Base-by-base conservation (phyloP, 306 rosid species). In the Quercus gilva region DNA sequence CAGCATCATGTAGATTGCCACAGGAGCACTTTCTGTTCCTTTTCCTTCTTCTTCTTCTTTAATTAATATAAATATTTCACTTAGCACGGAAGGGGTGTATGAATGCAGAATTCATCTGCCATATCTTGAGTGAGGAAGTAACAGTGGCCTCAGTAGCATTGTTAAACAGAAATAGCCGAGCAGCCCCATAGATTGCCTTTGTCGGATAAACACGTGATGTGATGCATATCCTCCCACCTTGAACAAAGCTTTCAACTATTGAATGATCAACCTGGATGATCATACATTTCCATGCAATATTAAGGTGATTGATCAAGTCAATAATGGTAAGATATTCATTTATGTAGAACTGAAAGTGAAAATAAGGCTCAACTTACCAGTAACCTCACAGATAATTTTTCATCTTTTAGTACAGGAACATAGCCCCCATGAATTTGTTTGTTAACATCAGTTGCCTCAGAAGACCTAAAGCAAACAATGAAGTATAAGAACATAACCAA, bases 71-170 rank as follows among this genome's bases (percentile, higher is more conserved):
- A 12, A 21, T 78, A 72, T 61, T 64, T 18, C 75, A 73, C 21
- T 78, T 69, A 15, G 87, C 82, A 29, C 74, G 86, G 64, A 45
- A 92, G 74, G 99, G 99, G 12, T 74, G 97, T 31, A 95, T 91
- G 75, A 92, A 95, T 3, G 99, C 99, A 79, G 99, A 90, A 79
- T 95, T 92, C 97, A 95, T 87, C 82, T 95, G 94, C 99, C 99
- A 95, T 78, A 92, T 37, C 35, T 85, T 87, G 43, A 95, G 52
- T 3, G 97, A 92, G 33, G 95, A 87, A 12, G 88, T 95, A 2
- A 95, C 85, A 12, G 80, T 82, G 18, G 87, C 80, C 41, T 89
- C 91, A 12, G 92, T 89, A 18, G 97, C 99, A 76, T 95, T 89
- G 90, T 95, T 95, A 89, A 95, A 95, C 57, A 90, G 21, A 80